Evolutionary conservation across 495 filamentous ascomycete species (phyloP), one percentile per base, ranked within the genome.

Genomic region (Penicillium tannophilum): DNA sequence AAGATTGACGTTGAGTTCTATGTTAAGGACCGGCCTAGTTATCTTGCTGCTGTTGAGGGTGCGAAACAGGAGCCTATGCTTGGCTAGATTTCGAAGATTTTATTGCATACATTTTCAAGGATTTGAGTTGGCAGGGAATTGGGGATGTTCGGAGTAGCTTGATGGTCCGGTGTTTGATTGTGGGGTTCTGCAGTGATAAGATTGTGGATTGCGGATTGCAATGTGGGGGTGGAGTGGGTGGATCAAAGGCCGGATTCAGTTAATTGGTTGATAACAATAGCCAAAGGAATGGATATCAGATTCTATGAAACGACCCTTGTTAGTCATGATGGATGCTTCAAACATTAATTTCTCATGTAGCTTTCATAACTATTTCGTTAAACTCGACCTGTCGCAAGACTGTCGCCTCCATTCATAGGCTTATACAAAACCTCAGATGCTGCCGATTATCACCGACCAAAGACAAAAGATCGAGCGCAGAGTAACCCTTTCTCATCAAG

Each of bases 1-100:
- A 75, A 72, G 56, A 59, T 80, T 17, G 72, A 68, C 46, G 55
- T 81, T 19, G 79, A 82, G 70, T 76, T 82, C 43, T 82, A 82
- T 49, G 67, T 68, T 2, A 78, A 76, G 67, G 75, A 80, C 47
- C 67, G 79, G 12, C 51, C 70, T 42, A 52, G 53, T 24, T 82
- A 79, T 54, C 54, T 71, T 10, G 54, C 50, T 58, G 31, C 67
- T 30, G 59, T 71, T 3, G 65, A 72, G 50, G 77, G 76, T n/a
- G 79, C 77, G 6, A 75, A 79, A 65, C 79, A 81, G 71, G 70
- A 75, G 60, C 62, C 43, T 20, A 62, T 57, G 53, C 62, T 70
- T 61, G 61, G 63, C 14, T 58, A 52, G 23, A 9, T 45, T 5
- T 16, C 1, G 10, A 14, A 12, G 33, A 36, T 1, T 36, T 11